Evolutionary conservation across 164 flowering plant genomes (phyloP).

Genomic region (Pachysandra terminalis): DNA sequence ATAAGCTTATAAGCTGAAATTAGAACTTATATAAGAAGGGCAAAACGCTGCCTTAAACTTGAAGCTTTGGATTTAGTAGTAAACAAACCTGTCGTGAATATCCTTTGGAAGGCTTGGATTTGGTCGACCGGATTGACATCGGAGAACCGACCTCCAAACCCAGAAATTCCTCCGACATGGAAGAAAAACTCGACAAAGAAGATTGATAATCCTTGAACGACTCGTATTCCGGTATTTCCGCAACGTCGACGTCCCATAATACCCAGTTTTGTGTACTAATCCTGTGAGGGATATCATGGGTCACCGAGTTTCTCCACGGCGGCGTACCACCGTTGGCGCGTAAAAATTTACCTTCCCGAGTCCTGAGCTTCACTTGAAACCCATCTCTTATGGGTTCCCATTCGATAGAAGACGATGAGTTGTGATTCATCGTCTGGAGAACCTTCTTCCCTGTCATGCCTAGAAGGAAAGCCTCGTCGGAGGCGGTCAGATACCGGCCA

Average conservation of each 20-base stretch:
- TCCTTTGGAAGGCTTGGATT: background rate
- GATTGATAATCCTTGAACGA: slow-evolving; percentile 23
- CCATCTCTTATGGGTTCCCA: slow-evolving; percentile 79
- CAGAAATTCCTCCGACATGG: slow-evolving; percentile 28
- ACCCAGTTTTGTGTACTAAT: slow-evolving; percentile 43
- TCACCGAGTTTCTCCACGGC: slow-evolving; percentile 76
- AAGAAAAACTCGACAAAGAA: slow-evolving; percentile 34
- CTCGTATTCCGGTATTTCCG: slow-evolving; percentile 19
- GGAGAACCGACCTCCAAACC: slow-evolving; percentile 37
- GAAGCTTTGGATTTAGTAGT: background rate
- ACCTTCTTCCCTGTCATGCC: slow-evolving; percentile 64
- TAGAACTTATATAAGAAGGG: too few relatives aligned
- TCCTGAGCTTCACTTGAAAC: slow-evolving; percentile 51
- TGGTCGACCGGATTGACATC: slow-evolving; percentile 13
- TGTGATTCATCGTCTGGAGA: slow-evolving; percentile 20
- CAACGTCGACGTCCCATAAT: slow-evolving; percentile 62
- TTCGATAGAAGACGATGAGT: slow-evolving; percentile 20
- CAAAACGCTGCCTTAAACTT: too few relatives aligned
- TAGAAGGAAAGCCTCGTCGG: slow-evolving; percentile 42
- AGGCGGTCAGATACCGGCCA: slow-evolving; percentile 51
- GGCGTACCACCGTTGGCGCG: slow-evolving; percentile 72
- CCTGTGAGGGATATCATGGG: slow-evolving; percentile 50
- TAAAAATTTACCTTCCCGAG: slow-evolving; percentile 42
- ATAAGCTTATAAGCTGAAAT: too few relatives aligned
- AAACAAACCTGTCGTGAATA: slow-evolving; percentile 10